Conservation (phyloP, 352 stramenopile genomes). For the Globisporangium alternatum region DNA sequence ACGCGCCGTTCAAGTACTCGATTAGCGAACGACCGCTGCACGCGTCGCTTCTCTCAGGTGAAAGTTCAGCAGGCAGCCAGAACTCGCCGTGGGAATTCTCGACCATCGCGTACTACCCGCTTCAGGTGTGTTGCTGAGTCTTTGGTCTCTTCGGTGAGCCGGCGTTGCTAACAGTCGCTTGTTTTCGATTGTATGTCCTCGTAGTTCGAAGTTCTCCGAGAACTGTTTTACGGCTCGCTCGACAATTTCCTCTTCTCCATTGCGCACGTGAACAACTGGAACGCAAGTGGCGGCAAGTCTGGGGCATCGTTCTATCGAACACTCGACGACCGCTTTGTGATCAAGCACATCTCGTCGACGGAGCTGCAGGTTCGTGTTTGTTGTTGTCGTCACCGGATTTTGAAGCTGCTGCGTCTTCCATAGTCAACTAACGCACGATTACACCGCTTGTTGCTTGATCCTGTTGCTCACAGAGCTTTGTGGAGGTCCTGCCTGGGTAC, state of each 20-base stretch:
- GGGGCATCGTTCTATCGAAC: constrained; percentile 96
- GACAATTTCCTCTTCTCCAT: constrained; percentile 80
- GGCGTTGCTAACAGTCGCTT: not conserved
- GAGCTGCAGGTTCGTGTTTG: constrained; percentile 96
- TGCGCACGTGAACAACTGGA: constrained; percentile 83
- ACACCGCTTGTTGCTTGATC: constrained; percentile 17
- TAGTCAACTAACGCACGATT: not conserved
- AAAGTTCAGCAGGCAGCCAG: constrained; percentile 25
- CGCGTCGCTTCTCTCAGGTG: constrained; percentile 47
- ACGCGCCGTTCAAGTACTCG: constrained; percentile 62
- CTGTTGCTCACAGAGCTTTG: constrained; percentile 54
- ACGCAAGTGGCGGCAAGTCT: constrained; percentile 96
- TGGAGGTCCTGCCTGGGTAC: constrained; percentile 84
- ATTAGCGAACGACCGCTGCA: constrained; percentile 59
- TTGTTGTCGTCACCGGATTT: not conserved
- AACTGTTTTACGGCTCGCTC: constrained; percentile 80
- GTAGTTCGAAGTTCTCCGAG: constrained; percentile 92
- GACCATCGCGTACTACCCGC: constrained; percentile 67
- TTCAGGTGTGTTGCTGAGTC: constrained; percentile 48
- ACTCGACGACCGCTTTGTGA: constrained; percentile 95
- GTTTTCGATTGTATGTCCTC: not conserved
- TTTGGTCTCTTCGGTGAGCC: not conserved
- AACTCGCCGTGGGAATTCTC: constrained; percentile 68
- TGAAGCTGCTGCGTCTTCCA: not conserved
- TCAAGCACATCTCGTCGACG: constrained; percentile 97